Conservation (phyloP, 2,329 filamentous ascomycete species). For the Fusarium compactum region DNA sequence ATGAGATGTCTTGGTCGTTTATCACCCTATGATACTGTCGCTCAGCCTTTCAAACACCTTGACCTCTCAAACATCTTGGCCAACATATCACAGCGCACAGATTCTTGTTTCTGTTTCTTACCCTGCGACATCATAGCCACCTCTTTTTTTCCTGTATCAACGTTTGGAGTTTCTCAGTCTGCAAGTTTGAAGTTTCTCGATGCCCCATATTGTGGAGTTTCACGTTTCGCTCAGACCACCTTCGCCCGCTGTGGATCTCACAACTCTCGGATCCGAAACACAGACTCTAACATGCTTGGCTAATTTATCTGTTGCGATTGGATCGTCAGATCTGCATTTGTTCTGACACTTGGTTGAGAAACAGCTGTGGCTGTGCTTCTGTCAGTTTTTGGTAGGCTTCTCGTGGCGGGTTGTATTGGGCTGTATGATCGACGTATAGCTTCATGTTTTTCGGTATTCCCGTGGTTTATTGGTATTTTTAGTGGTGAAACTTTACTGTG, state of each 20-base stretch:
- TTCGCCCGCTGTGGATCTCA: not conserved
- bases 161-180: not conserved
- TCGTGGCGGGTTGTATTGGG: not conserved
- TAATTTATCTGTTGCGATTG: constrained; percentile 12
- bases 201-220: constrained; percentile 14
- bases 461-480: not conserved
- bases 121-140: not conserved
- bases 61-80: not conserved
- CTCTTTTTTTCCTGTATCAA: not conserved
- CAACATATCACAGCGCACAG: not conserved
- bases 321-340: not conserved
- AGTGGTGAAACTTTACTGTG: not conserved
- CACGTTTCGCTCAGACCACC: constrained; percentile 28
- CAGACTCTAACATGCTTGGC: constrained; percentile 4
- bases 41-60: not conserved
- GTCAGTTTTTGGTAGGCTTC: not conserved
- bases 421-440: not conserved
- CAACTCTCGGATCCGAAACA: constrained; percentile 2
- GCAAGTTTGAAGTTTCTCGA: constrained; percentile 9
- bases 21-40: not conserved
- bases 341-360: not conserved
- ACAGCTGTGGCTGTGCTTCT: not conserved
- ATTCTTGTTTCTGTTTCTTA: constrained; percentile 13
- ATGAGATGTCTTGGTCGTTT: not conserved
- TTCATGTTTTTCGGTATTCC: not conserved